Base-by-base conservation (phyloP, 2,329 filamentous ascomycete genomes). In the Trichothecium roseum region DNA sequence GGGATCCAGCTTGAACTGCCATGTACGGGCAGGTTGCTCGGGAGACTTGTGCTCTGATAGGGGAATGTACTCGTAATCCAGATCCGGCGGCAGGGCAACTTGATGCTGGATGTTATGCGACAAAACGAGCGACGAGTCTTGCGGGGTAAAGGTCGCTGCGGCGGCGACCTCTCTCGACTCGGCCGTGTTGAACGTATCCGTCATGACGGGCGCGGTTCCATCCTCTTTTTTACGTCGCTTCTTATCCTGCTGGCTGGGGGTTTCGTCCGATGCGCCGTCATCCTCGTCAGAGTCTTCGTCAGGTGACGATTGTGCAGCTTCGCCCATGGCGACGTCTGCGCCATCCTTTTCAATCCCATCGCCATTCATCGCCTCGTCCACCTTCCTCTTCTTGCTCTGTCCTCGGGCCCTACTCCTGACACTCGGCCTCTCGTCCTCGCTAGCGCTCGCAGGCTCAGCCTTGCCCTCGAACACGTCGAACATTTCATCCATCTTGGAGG, bases 91-190 rank as follows among this genome's bases (percentile, higher is more conserved):
- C 15, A 98, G 69, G 10, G 91, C 85, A 47, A 96, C 91, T 62
- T 98, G 89, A 68, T 98, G 91, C 60, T 94, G 88, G 49, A 98
- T 94, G 64, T 98, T 94, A 65, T 98, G 93, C 32, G 86, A 89
- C 35, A 98, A 63, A 16, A 94, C 81, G 18, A 98, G 76, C 5
- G 81, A 76, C 32, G 77, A 68, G 18, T 87, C 82, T 44, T 76
- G 56, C 67, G 69, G 45, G 13, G 72, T 64, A 37, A 78, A 69
- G 8, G 84, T 87, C 22, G 80, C 77, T 5, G 85, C 81, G 18
- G 81, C 82, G 16, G 83, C 85, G 28, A 98, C 74, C 59, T 96
- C 85, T 68, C 89, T 74, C 43, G 88, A 93, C 62, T 94, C 80
- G 53, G 91, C 88, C 10, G 91, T 96, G 64, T 96, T 80, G 57